phyloP scores from a whole-genome alignment of 257 asterid genomes.

The Nicotiana sylvestris region DNA sequence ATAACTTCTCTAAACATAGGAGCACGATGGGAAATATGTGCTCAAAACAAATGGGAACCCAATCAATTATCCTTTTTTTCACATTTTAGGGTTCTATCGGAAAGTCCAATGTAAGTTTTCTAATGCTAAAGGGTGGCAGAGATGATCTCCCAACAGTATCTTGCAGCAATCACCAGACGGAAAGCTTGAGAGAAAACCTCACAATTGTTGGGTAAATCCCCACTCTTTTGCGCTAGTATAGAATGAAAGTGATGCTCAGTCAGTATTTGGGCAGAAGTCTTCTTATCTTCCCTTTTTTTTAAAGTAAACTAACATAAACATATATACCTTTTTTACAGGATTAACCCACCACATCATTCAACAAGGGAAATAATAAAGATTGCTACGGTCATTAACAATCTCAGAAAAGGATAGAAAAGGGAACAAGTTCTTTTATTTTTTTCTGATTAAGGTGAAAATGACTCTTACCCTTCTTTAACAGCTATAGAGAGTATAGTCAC shows the following conservation, averaged over 20 bases:
- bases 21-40: neutral
- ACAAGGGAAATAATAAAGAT: neutral
- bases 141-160: neutral
- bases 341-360: neutral
- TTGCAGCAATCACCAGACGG: neutral
- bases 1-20: neutral
- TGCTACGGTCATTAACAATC: neutral
- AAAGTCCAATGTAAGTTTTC: neutral
- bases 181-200: neutral
- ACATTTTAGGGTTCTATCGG: neutral
- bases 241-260: neutral
- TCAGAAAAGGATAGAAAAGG: conserved; percentile 1
- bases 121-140: neutral
- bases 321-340: neutral
- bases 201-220: neutral
- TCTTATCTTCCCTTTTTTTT: neutral
- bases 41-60: neutral
- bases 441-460: conserved; percentile 10
- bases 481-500: conserved; percentile 73
- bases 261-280: neutral
- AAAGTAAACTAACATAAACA: neutral
- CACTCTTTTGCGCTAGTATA: neutral
- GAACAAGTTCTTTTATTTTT: neutral
- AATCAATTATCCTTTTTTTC: neutral
- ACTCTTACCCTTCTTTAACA: conserved; percentile 85